These are phyloP conservation scores for Tolypocladium ovalisporum DNA, from an alignment of 2,329 filamentous ascomycete genomes.

Conservation along the genomic window DNA sequence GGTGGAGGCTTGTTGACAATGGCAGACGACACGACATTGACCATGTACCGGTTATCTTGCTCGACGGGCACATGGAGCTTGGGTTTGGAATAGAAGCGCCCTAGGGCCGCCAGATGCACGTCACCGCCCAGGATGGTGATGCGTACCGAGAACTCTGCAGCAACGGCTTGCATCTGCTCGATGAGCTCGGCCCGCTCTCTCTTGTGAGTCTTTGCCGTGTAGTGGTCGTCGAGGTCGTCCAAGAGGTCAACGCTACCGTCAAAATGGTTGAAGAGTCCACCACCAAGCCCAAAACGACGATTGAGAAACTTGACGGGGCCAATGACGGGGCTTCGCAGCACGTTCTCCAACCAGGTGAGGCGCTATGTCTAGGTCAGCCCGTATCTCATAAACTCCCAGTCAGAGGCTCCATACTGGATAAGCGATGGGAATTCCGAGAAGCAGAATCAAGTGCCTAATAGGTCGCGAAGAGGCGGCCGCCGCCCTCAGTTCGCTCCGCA, in stretches of 20 bases:
- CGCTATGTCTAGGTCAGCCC: conserved; percentile 35
- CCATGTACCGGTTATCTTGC: conserved; percentile 87
- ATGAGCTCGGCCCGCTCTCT: conserved; percentile 71
- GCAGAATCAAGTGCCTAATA: conserved; percentile 77
- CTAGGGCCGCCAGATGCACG: conserved; percentile 83
- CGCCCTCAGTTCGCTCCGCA: conserved; percentile 61
- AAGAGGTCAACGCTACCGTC: conserved; percentile 88
- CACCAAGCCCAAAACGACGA: conserved; percentile 77
- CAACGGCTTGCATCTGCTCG: conserved; percentile 70
- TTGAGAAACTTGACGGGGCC: conserved; percentile 83
- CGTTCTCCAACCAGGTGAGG: conserved; percentile 93
- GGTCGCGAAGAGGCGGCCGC: conserved; percentile 58
- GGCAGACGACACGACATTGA: conserved; percentile 84
- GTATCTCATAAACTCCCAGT: not conserved
- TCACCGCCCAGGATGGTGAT: conserved; percentile 90
- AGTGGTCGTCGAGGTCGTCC: conserved; percentile 91
- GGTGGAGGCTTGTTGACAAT: conserved; percentile 95
- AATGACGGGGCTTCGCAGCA: conserved; percentile 76
- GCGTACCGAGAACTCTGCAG: conserved; percentile 76
- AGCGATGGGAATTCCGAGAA: conserved; percentile 79
- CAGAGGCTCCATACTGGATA: conserved; percentile 53
- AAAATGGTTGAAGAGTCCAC: conserved; percentile 84
- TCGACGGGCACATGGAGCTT: conserved; percentile 66
- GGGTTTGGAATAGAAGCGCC: conserved; percentile 89
- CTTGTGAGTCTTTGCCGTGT: conserved; percentile 88